phyloP scores from a whole-genome alignment of 169 alveolate genomes.

The Toxoplasma gondii region DNA sequence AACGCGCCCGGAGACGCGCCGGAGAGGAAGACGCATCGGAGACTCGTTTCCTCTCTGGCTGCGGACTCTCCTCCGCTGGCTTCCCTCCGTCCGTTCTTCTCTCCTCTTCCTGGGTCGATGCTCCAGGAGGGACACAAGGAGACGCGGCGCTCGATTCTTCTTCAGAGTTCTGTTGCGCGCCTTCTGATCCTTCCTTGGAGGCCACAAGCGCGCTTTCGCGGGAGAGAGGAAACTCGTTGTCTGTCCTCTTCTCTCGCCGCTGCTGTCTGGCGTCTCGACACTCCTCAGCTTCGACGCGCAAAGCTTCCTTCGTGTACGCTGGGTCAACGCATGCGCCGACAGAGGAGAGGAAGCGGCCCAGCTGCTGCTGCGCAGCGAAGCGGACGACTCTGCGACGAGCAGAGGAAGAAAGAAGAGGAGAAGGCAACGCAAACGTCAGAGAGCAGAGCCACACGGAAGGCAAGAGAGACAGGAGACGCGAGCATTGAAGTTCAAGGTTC shows the following conservation, averaged over 20 bases:
- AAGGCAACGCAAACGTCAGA: not conserved
- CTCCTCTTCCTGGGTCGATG: not conserved
- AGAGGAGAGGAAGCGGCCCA: conserved; percentile 37
- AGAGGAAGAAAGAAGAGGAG: not conserved
- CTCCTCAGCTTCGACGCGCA: not conserved
- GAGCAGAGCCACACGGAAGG: not conserved
- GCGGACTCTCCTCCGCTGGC: not conserved
- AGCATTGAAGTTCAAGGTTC: no score
- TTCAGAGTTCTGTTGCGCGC: not conserved
- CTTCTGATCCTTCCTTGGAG: not conserved
- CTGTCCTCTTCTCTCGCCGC: not conserved
- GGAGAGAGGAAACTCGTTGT: not conserved
- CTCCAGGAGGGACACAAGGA: no score
- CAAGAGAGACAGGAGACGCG: not conserved
- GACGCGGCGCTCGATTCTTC: no score
- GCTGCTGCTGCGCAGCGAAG: conserved; percentile 43
- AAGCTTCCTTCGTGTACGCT: not conserved
- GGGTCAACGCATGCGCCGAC: conserved; percentile 24
- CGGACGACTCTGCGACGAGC: conserved; percentile 7
- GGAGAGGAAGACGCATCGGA: no score
- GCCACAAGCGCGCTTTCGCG: not conserved
- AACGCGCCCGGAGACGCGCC: no score
- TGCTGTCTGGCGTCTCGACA: not conserved
- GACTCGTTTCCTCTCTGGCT: no score
- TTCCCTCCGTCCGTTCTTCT: not conserved